Evolutionary conservation across 352 stramenopile species (phyloP).

Genomic region (Pythium myriotylum): DNA sequence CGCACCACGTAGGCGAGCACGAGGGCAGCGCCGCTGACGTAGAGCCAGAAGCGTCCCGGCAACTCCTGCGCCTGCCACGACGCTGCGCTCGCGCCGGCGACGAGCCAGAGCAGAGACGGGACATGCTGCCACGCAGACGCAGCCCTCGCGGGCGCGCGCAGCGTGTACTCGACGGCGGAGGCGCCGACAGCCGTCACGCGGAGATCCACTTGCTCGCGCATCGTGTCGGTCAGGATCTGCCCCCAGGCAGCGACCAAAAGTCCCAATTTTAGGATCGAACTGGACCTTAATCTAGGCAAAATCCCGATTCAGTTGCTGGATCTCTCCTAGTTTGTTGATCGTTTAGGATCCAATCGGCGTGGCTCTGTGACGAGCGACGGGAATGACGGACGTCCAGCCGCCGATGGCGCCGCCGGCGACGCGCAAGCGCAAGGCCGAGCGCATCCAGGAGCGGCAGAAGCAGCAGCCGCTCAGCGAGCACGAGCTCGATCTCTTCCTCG

Average conservation of each 20-base stretch:
- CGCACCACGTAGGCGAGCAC: conserved; percentile 11
- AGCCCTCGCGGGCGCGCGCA: conserved; percentile 24
- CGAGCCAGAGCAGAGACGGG: conserved; percentile 12
- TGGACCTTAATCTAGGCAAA: conserved; percentile 1
- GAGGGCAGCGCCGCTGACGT: background rate
- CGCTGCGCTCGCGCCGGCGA: conserved; percentile 6
- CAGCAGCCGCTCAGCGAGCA: conserved; percentile 63
- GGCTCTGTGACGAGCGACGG: background rate
- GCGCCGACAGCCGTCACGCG: conserved; percentile 49
- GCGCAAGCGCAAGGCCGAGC: conserved; percentile 51
- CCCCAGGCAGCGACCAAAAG: conserved; percentile 1
- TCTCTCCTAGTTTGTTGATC: background rate
- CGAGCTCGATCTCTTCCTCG: conserved; percentile 63
- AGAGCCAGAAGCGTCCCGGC: conserved; percentile 10
- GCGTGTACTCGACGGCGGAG: conserved; percentile 57
- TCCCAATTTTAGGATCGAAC: background rate
- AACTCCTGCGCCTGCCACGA: conserved; percentile 21
- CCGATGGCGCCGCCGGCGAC: conserved; percentile 1
- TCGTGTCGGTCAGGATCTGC: conserved; percentile 7
- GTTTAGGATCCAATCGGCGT: no score
- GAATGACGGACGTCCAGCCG: background rate
- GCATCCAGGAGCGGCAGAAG: conserved; percentile 40
- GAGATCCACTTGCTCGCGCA: conserved; percentile 46
- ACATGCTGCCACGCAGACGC: conserved; percentile 4
- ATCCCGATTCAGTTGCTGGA: background rate